A percentile compares a stretch with the other conserved stretches of the same genome.
Evolutionary conservation across 805 yeast species (phyloP).

Genomic region (Pichia deserticola): DNA sequence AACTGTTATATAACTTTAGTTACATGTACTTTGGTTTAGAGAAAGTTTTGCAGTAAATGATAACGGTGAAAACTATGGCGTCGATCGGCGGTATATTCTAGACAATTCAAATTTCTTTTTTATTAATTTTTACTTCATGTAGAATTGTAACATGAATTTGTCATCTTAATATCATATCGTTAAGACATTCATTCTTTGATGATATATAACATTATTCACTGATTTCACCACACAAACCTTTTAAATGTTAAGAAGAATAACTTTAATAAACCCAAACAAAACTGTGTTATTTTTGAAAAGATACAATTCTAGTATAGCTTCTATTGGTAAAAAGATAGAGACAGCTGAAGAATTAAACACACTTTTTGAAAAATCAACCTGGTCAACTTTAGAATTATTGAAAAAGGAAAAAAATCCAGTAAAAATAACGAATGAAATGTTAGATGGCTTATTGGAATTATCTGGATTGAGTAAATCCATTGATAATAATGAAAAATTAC

Average conservation of each 20-base stretch:
- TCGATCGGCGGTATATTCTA: not conserved
- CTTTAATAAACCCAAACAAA: too few species aligned
- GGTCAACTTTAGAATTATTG: constrained; percentile 24
- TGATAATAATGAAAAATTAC: constrained; percentile 22
- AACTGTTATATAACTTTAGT: too few species aligned
- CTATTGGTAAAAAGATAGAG: constrained; percentile 11
- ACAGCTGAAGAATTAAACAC: constrained; percentile 12
- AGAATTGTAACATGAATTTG: too few species aligned
- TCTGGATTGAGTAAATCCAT: constrained; percentile 40
- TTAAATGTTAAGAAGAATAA: too few species aligned
- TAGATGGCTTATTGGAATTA: constrained; percentile 33
- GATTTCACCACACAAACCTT: too few species aligned
- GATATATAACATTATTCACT: too few species aligned
- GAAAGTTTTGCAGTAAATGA: too few species aligned
- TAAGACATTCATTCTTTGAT: too few species aligned
- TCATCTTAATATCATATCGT: too few species aligned
- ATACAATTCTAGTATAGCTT: not conserved
- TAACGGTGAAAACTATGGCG: not conserved
- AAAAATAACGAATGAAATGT: constrained; percentile 12
- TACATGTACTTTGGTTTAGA: too few species aligned
- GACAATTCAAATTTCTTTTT: too few species aligned
- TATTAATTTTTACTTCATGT: too few species aligned
- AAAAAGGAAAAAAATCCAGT: constrained; percentile 1
- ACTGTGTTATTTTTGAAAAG: not conserved
- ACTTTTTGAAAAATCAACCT: constrained; percentile 16